Base-by-base conservation (phyloP, 139 green algal species). In the Diplosphaera chodatii region DNA sequence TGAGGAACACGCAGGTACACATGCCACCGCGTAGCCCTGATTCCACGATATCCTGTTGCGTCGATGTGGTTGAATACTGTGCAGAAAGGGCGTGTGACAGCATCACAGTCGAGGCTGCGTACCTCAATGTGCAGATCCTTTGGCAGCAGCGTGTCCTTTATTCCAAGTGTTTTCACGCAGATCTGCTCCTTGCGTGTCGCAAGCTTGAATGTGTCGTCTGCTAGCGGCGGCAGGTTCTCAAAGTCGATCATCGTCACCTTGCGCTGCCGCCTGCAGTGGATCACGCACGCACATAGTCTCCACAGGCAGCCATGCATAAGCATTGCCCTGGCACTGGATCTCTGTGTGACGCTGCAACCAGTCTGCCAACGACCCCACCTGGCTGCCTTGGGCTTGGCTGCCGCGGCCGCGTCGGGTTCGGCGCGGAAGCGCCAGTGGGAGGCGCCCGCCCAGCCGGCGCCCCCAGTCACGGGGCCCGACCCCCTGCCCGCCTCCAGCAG, bases 121-220 rank as follows among this genome's bases (percentile, higher is more conserved):
- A 82, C 81, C 71, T 91, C 62, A 70, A 90, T 96, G 71, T 92
- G 86, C 20, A 83, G 64, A 76, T 94, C 86, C 55, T 90, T 72
- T 0, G 90, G 90, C 64, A 96, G 83, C 65, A 95, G 77, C 22
- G 84, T 93, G 66, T 77, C 70, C 20, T 40, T 63, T 27, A 55
- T 32, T 4, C 33, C 4, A 33, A 64, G 41, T 18, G 40, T 32
- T 65, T 73, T 80, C 21, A 76, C 48, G 3, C 55, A 63, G 64
- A 80, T 80, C 2, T 59, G 48, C 48, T 64, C 64, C 30, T 55
- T 27, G 3, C 28, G 22, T 3, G 25, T 23, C 0, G 83, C 65
- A 33, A 75, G 70, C 2, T 69, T 55, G 34, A 87, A 78, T 4
- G 56, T 28, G 31, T 31, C 74, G 21, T 56, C 55, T 27, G 74